These are phyloP conservation scores for Lunularia cruciata DNA, from an alignment of 225 moss, liverwort and hornwort genomes.

Conservation along the genomic window DNA sequence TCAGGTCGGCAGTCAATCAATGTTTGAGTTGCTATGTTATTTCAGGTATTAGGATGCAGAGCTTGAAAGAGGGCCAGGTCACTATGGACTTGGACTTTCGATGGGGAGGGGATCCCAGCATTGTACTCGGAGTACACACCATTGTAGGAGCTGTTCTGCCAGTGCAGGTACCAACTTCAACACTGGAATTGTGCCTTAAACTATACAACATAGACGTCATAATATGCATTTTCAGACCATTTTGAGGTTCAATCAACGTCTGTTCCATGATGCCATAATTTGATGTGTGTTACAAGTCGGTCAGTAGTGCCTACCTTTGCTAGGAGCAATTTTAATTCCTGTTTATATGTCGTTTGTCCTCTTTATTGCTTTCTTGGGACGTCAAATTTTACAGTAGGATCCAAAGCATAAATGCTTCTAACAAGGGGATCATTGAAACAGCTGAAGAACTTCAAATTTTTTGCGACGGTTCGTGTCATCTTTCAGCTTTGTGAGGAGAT, in stretches of 20 bases:
- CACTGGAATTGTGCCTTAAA: no score
- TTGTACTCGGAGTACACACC: constrained; percentile 58
- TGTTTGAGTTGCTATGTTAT: background rate
- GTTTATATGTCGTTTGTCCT: no score
- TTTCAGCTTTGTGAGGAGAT: constrained; percentile 82
- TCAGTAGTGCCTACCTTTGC: no score
- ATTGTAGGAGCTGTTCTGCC: constrained; percentile 76
- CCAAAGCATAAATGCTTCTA: background rate
- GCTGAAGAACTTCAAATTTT: constrained; percentile 85
- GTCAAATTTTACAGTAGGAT: no score
- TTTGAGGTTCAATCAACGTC: no score
- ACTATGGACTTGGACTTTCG: constrained; percentile 91
- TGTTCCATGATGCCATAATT: no score
- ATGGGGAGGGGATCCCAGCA: constrained; percentile 88
- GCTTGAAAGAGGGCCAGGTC: constrained; percentile 55
- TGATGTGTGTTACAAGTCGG: no score
- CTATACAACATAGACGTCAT: no score
- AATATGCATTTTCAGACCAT: no score
- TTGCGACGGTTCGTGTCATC: constrained; percentile 90
- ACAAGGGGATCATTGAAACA: constrained; percentile 35
- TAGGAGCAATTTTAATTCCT: no score
- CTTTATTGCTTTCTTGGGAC: no score
- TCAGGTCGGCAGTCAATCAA: no score
- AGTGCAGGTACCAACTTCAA: constrained; percentile 94
- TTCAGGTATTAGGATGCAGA: constrained; percentile 67